Conservation (phyloP, 2,329 filamentous ascomycete species). For the Epichloe sibirici region DNA sequence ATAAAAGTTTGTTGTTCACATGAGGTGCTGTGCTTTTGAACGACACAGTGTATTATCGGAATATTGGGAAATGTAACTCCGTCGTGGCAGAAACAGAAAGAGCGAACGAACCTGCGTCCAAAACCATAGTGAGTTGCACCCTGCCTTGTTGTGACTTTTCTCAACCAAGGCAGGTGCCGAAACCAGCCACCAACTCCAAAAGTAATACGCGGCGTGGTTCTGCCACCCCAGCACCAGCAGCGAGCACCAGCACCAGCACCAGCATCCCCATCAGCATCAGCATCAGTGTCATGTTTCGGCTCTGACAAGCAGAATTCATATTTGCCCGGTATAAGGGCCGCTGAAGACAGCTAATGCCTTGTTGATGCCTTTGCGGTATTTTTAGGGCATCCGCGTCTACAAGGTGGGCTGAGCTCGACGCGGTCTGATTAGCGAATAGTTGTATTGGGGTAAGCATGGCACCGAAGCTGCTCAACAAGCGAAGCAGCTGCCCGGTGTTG, state of each 20-base stretch:
- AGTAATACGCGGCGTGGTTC: neutral
- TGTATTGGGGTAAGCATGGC: slow-evolving; percentile 13
- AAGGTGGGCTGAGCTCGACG: neutral
- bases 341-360: neutral
- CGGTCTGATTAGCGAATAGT: neutral
- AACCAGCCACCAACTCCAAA: neutral
- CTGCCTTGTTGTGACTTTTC: neutral
- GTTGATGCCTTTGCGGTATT: neutral
- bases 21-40: neutral
- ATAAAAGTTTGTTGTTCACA: slow-evolving; percentile 6
- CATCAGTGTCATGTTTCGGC: neutral
- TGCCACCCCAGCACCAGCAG: neutral
- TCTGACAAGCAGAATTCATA: neutral
- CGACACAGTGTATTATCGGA: neutral
- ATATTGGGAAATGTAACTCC: neutral
- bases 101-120: neutral
- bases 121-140: neutral
- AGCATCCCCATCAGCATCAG: neutral
- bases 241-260: too few relatives aligned
- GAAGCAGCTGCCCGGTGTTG: slow-evolving; percentile 14
- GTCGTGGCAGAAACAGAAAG: neutral
- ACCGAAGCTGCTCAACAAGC: slow-evolving; percentile 15
- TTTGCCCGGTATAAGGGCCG: neutral
- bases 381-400: neutral
- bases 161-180: neutral